phyloP scores from a whole-genome alignment of 345 rosid genomes.

The Angophora floribunda region DNA sequence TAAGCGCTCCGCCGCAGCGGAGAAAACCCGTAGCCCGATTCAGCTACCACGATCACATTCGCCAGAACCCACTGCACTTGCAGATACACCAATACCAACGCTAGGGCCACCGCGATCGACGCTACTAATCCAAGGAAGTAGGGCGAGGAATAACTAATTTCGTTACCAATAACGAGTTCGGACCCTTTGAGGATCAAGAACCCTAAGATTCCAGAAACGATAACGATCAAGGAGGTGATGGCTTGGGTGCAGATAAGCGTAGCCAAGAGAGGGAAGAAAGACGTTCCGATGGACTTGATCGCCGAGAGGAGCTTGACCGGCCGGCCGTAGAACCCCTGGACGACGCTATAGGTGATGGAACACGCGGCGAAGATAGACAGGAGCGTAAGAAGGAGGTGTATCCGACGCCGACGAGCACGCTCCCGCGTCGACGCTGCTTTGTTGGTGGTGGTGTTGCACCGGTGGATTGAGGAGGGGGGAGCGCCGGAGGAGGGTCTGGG shows the following conservation, averaged over 20 bases:
- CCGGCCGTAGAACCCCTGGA: slow-evolving; percentile 73
- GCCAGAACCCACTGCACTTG: slow-evolving; percentile 43
- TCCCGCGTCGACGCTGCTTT: neutral
- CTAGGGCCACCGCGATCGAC: neutral
- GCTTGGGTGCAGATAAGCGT: slow-evolving; percentile 14
- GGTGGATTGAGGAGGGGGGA: neutral
- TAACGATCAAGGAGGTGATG: slow-evolving; percentile 10
- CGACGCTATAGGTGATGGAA: slow-evolving; percentile 55
- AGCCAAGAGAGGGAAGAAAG: slow-evolving; percentile 43
- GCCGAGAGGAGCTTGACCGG: slow-evolving; percentile 64
- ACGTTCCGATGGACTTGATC: slow-evolving; percentile 38
- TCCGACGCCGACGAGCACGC: slow-evolving; percentile 5
- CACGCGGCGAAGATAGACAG: slow-evolving; percentile 37
- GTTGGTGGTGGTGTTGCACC: neutral
- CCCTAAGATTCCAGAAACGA: slow-evolving; percentile 12
- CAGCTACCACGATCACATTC: slow-evolving; percentile 47
- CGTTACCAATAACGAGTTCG: slow-evolving; percentile 9
- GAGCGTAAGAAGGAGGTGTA: slow-evolving; percentile 18
- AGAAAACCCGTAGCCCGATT: slow-evolving; percentile 53
- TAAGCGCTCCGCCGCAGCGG: slow-evolving; percentile 51
- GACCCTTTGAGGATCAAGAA: slow-evolving; percentile 8
- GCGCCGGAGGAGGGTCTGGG: slow-evolving; percentile 11
- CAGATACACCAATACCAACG: slow-evolving; percentile 11
- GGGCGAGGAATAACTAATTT: slow-evolving; percentile 18
- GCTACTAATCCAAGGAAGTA: slow-evolving; percentile 2